Evolutionary conservation across 2,329 filamentous ascomycete genomes (phyloP), one percentile per base, ranked within the genome.

Genomic region (Trichophyton verrucosum): DNA sequence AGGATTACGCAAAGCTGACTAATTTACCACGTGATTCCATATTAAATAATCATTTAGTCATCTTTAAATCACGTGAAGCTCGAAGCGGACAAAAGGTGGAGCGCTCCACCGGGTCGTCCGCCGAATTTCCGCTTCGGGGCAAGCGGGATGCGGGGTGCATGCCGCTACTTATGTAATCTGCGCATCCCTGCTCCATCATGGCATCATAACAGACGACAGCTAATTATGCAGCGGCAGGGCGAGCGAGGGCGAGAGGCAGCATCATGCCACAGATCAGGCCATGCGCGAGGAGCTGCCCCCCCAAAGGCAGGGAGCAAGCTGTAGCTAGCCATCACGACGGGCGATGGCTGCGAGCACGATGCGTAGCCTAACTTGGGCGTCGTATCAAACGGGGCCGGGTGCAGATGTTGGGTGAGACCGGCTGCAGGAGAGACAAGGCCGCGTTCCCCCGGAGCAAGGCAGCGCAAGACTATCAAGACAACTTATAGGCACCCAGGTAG

Each of bases 101-200:
- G 51, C 30, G n/a, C n/a, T 36, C n/a, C 51, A n/a, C 13, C 27
- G 51, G 51, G 51, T 55, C 51, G 51, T 30, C 30, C 51, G 51
- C 51, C 30, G 51, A 55, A 36, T 55, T 55, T 8, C 51, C 51
- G 5, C 24, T 33, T 55, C 11, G 27, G 51, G 51, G 17, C 51
- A 55, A 55, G 51, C 30, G 15, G 27, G 51, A 55, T 55, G 51
- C 51, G 51, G 51, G 51, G 51, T 55, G 51, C 51, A 55, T 20
- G 49, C 22, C 49, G 49, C 49, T 53, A 53, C 22, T 53, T 53
- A 53, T 17, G 49, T 53, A 53, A 53, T 13, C 49, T 2, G 46
- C 46, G 22, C 17, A 53, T 53, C 49, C 22, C 6, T n/a, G 46
- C 20, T 27, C 46, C 24, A 20, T 55, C 13, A 55, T 55, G 33